Base-by-base conservation (phyloP, 768 basidiomycete species). In the Auricularia heimuer region DNA sequence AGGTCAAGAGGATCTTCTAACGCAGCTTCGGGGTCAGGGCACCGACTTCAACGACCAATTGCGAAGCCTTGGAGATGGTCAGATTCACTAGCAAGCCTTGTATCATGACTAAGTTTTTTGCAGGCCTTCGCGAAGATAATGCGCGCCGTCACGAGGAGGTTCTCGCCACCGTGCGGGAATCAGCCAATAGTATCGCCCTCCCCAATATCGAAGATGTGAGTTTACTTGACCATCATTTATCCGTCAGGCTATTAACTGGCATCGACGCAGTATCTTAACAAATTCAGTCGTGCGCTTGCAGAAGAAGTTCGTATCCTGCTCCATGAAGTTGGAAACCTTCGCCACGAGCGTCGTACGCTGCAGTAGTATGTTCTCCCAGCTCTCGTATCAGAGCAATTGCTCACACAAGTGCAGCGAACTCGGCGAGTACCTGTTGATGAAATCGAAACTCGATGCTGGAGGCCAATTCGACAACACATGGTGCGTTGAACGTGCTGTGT, bases 381-480 rank as follows among this genome's bases (percentile, higher is more conserved):
- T 29, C 37, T n/a, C 56, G 12, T 16, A 3, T 39, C 29, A 29
- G 29, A 29, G 29, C 29, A 29, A 29, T 29, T 29, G 29, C 29
- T 29, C 29, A 29, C 29, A 29, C 29, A 29, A 29, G 58, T 54
- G 51, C 60, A 92, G 91, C 69, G 89, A 92, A 78, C 80, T 94
- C 64, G 91, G 88, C 34, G 83, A 80, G 65, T 77, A 94, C 33
- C 74, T 93, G 66, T 78, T 80, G 69, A 79, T 88, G 80, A 85
- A 84, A 73, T 80, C 88, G 47, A 89, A 89, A 71, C 90, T 91
- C 68, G 87, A 86, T 4, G 85, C 90, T n/a, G 90, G 90, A 64
- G 92, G 92, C 62, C 87, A 91, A 73, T 94, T 89, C 70, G 88
- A 92, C 70, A 82, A 87, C 7, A 85, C 89, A n/a, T 93, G 92